Conservation (phyloP, 2,329 filamentous ascomycete species). For the Alternaria ventricosa region DNA sequence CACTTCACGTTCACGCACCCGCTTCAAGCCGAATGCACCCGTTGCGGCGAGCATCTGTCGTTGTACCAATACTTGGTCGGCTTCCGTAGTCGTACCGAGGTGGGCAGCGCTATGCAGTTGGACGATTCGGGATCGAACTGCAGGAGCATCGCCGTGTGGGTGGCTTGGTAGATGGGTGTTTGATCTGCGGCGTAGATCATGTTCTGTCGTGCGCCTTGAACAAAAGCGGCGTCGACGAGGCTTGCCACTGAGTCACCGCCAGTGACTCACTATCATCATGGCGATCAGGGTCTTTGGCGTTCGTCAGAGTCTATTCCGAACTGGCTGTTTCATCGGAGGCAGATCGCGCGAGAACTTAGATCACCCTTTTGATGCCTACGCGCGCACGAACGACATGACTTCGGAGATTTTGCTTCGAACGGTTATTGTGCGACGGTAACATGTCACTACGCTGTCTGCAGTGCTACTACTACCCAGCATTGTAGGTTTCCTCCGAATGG, state of each 20-base stretch:
- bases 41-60: background rate
- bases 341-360: background rate
- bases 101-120: background rate
- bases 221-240: background rate
- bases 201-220: background rate
- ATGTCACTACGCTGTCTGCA: background rate
- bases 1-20: background rate
- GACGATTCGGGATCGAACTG: background rate
- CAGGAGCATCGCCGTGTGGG: background rate
- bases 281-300: background rate
- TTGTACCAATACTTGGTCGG: slow-evolving; percentile 14
- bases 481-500: slow-evolving; percentile 5
- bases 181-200: background rate
- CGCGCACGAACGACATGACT: background rate
- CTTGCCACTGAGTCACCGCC: background rate
- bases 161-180: background rate
- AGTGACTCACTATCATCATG: background rate
- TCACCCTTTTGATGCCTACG: background rate
- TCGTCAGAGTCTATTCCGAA: background rate
- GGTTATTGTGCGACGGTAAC: slow-evolving; percentile 3
- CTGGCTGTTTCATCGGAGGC: background rate
- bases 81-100: background rate
- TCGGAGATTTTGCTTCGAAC: slow-evolving; percentile 1
- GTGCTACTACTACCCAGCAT: background rate
- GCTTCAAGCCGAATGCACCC: background rate